phyloP scores from a whole-genome alignment of 805 yeast genomes.

The Candida pini region DNA sequence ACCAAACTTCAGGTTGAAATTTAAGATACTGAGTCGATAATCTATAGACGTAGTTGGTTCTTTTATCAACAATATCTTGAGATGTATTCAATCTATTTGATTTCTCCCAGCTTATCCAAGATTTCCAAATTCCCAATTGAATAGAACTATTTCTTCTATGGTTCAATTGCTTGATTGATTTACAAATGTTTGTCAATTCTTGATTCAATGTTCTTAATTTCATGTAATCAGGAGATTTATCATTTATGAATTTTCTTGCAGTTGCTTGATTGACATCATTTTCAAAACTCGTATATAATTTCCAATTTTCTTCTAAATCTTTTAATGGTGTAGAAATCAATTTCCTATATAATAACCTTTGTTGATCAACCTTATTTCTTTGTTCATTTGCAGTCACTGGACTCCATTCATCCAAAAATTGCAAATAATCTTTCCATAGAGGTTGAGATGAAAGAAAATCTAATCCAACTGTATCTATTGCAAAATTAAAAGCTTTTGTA shows the following conservation, averaged over 20 bases:
- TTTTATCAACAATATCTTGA: constrained; percentile 41
- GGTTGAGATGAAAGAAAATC: constrained; percentile 61
- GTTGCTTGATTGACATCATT: constrained; percentile 66
- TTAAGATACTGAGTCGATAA: constrained; percentile 59
- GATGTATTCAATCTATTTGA: constrained; percentile 60
- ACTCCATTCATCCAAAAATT: constrained; percentile 70
- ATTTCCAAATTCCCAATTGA: constrained; percentile 56
- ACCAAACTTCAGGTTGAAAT: constrained; percentile 76
- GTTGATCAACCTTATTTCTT: constrained; percentile 71
- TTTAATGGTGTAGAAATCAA: constrained; percentile 72
- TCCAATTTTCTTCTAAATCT: constrained; percentile 75
- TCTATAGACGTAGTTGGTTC: constrained; percentile 68
- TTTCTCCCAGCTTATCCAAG: constrained; percentile 79
- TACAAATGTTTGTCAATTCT: constrained; percentile 59
- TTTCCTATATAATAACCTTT: constrained; percentile 66
- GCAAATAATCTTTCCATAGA: constrained; percentile 81
- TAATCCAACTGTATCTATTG: constrained; percentile 68
- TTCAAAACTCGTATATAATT: constrained; percentile 77
- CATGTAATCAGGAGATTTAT: constrained; percentile 80
- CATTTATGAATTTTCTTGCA: constrained; percentile 81
- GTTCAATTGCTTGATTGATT: constrained; percentile 10
- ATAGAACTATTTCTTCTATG: constrained; percentile 19
- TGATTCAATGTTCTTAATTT: constrained; percentile 71
- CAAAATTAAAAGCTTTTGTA: constrained; percentile 78
- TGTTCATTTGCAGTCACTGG: constrained; percentile 80